These are phyloP conservation scores for Olyra latifolia DNA, from an alignment of 176 grass and related monocot genomes.

Conservation along the genomic window DNA sequence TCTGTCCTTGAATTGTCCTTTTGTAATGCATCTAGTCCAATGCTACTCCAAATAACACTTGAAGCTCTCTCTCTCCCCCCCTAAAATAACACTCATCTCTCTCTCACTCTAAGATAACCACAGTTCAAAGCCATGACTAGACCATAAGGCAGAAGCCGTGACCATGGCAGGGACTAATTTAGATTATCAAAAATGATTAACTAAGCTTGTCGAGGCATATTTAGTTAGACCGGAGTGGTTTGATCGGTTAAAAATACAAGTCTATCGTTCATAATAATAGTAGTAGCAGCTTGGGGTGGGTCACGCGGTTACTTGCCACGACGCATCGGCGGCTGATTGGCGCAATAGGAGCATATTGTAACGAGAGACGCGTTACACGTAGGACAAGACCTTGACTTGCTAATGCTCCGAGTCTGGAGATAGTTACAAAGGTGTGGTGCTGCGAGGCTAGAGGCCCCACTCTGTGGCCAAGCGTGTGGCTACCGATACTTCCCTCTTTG, in stretches of 20 bases:
- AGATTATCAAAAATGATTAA: background rate
- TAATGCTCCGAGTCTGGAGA: conserved; percentile 19
- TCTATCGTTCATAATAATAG: background rate
- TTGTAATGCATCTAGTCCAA: conserved; percentile 8
- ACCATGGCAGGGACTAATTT: background rate
- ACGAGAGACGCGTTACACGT: conserved; percentile 54
- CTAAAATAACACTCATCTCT: background rate
- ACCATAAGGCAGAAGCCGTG: background rate
- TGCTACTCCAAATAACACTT: background rate
- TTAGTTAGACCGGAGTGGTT: background rate
- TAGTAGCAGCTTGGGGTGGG: background rate
- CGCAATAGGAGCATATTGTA: background rate
- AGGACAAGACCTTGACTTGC: conserved; percentile 41
- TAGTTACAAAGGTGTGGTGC: background rate
- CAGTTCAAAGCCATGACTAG: conserved; percentile 9
- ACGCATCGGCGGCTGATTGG: conserved; percentile 1
- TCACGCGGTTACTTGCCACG: conserved; percentile 46
- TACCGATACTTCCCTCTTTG: background rate
- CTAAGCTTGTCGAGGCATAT: background rate
- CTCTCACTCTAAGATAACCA: background rate
- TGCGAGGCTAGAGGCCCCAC: background rate
- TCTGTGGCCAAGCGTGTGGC: conserved; percentile 33
- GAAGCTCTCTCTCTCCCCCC: background rate
- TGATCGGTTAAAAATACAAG: background rate
- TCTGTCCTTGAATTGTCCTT: background rate